phyloP scores from a whole-genome alignment of 768 basidiomycete genomes.

The Pleurotus giganteus region DNA sequence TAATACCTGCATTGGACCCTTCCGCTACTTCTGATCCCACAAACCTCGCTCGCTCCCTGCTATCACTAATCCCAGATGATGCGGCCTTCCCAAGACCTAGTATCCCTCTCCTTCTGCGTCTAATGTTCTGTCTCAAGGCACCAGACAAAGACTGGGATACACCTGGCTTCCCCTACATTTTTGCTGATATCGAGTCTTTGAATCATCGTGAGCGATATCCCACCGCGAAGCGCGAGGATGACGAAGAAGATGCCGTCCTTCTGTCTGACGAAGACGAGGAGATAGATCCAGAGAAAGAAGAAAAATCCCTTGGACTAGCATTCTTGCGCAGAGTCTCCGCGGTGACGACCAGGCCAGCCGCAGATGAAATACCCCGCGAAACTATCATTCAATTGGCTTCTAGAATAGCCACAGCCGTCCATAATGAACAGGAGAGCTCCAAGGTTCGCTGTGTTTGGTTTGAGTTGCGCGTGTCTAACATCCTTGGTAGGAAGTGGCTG shows the following conservation, averaged over 20 bases:
- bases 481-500: background rate
- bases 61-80: slow-evolving; percentile 57
- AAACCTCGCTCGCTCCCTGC: slow-evolving; percentile 56
- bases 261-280: slow-evolving; percentile 36
- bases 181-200: slow-evolving; percentile 49
- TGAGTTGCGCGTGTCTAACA: background rate
- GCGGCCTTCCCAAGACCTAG: slow-evolving; percentile 35
- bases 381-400: slow-evolving; percentile 52
- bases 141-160: slow-evolving; percentile 78
- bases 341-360: slow-evolving; percentile 51
- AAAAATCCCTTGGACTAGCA: slow-evolving; percentile 27
- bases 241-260: slow-evolving; percentile 6
- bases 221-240: slow-evolving; percentile 6
- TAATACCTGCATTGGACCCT: slow-evolving; percentile 58
- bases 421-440: slow-evolving; percentile 13
- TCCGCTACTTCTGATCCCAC: slow-evolving; percentile 60
- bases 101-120: slow-evolving; percentile 60
- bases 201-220: background rate
- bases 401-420: slow-evolving; percentile 52
- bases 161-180: slow-evolving; percentile 68
- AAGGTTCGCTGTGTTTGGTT: slow-evolving; percentile 37
- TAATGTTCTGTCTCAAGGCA: slow-evolving; percentile 81
- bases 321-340: background rate
- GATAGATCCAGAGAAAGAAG: slow-evolving; percentile 57
- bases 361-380: slow-evolving; percentile 52